Evolutionary conservation across 2,329 filamentous ascomycete species (phyloP).

Genomic region (Fusarium sp.): DNA sequence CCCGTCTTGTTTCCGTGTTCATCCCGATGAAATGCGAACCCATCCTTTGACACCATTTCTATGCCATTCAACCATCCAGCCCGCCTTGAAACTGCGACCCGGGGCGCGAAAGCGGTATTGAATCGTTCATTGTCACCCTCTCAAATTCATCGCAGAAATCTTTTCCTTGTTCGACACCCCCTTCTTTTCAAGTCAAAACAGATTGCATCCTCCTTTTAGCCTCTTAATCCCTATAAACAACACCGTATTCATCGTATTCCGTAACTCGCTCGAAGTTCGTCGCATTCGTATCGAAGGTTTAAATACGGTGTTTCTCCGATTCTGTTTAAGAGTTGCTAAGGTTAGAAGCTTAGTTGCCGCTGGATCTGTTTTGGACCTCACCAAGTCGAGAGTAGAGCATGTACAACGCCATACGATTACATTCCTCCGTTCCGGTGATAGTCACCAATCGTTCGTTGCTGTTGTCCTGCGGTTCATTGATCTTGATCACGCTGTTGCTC

Average conservation of each 20-base stretch:
- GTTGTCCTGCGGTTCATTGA: slow-evolving; percentile 99
- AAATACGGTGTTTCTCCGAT: slow-evolving; percentile 64
- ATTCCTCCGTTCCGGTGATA: slow-evolving; percentile 97
- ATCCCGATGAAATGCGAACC: slow-evolving; percentile 51
- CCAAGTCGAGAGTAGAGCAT: slow-evolving; percentile 99
- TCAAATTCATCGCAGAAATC: slow-evolving; percentile 11
- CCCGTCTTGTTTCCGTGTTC: slow-evolving; percentile 45
- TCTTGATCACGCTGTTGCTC: slow-evolving; percentile 98
- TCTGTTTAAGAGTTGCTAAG: slow-evolving; percentile 51
- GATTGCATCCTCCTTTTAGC: slow-evolving; percentile 43
- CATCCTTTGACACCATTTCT: slow-evolving; percentile 52
- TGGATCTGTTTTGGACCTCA: slow-evolving; percentile 63
- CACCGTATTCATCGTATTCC: slow-evolving; percentile 24
- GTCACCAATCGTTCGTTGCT: slow-evolving; percentile 98
- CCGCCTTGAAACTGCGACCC: slow-evolving; percentile 21
- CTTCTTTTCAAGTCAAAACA: slow-evolving; percentile 29
- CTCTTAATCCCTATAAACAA: slow-evolving; percentile 24
- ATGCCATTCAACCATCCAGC: slow-evolving; percentile 45
- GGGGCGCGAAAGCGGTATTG: slow-evolving; percentile 5
- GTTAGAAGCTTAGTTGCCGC: slow-evolving; percentile 51
- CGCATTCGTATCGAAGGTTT: slow-evolving; percentile 37
- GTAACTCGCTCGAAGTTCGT: slow-evolving; percentile 31
- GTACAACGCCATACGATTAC: slow-evolving; percentile 99
- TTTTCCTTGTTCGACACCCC: slow-evolving; percentile 7
- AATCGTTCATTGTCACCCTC: slow-evolving; percentile 15